Percentiles rank a stretch among this genome's conserved stretches.
Conservation (phyloP, 352 stramenopile genomes). For the Saprolegnia diclina region DNA sequence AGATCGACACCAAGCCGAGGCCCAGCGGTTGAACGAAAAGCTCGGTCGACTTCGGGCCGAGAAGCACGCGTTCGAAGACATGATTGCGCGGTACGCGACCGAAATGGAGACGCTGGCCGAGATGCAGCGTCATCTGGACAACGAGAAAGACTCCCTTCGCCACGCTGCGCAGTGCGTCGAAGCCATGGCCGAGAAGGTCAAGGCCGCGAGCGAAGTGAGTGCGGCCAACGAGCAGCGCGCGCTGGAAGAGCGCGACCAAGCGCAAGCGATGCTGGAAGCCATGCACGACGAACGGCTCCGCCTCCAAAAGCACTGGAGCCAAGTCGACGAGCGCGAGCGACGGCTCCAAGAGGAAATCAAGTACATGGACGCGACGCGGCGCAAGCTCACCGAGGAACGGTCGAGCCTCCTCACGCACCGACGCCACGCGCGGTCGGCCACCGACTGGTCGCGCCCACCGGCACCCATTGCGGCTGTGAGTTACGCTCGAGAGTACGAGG, state of each 20-base stretch:
- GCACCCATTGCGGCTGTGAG: neutral
- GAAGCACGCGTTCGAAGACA: conserved; percentile 36
- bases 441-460: neutral
- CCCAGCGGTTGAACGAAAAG: conserved; percentile 43
- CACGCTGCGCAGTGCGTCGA: conserved; percentile 29
- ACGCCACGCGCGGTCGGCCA: neutral
- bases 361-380: conserved; percentile 17
- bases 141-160: conserved; percentile 31
- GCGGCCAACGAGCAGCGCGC: conserved; percentile 9
- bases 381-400: neutral
- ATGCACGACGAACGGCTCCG: conserved; percentile 20
- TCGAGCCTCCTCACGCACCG: neutral
- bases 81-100: conserved; percentile 43
- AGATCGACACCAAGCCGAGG: conserved; percentile 35
- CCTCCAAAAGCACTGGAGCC: conserved; percentile 5
- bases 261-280: conserved; percentile 9
- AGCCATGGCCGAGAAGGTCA: conserved; percentile 28
- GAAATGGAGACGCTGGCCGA: conserved; percentile 41
- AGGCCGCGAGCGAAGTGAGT: conserved; percentile 22
- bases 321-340: conserved; percentile 23
- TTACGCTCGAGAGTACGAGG: neutral
- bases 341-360: conserved; percentile 18
- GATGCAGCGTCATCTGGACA: conserved; percentile 32
- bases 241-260: conserved; percentile 6
- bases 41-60: conserved; percentile 41